These are phyloP conservation scores for Cajanus cajan DNA, from an alignment of 306 rosid genomes.

Conservation along the genomic window DNA sequence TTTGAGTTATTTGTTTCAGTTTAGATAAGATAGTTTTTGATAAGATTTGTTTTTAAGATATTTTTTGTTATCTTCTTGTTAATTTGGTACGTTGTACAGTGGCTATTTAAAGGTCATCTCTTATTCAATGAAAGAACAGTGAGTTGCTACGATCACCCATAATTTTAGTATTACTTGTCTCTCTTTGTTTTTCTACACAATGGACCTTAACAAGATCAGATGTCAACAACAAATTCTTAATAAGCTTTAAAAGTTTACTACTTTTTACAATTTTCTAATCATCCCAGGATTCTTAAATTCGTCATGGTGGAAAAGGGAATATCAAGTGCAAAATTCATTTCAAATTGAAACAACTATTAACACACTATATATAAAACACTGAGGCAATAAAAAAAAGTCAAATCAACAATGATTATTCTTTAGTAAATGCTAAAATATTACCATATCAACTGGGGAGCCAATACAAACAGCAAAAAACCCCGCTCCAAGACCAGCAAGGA, in stretches of 20 bases:
- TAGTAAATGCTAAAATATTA: slow-evolving; percentile 31
- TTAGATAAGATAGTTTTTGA: no score
- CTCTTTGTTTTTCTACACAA: no score
- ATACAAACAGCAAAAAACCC: slow-evolving; percentile 94
- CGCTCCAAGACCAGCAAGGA: slow-evolving; percentile 91
- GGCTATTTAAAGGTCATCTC: no score
- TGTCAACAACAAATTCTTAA: neutral
- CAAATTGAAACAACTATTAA: neutral
- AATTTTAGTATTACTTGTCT: no score
- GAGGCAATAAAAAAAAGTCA: neutral
- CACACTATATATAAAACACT: neutral
- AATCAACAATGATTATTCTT: neutral
- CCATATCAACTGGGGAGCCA: slow-evolving; percentile 99
- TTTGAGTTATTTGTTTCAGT: no score
- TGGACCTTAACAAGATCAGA: neutral
- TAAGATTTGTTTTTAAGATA: no score
- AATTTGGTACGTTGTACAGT: no score
- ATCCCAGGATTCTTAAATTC: neutral
- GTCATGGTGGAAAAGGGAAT: neutral
- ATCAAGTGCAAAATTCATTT: neutral
- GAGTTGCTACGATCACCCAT: no score
- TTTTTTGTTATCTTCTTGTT: no score
- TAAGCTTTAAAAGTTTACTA: neutral
- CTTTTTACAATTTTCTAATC: slow-evolving; percentile 8
- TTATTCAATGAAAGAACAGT: no score